These are phyloP conservation scores for Cladophialophora carrionii DNA, from an alignment of 2,329 filamentous ascomycete species.

Conservation along the genomic window DNA sequence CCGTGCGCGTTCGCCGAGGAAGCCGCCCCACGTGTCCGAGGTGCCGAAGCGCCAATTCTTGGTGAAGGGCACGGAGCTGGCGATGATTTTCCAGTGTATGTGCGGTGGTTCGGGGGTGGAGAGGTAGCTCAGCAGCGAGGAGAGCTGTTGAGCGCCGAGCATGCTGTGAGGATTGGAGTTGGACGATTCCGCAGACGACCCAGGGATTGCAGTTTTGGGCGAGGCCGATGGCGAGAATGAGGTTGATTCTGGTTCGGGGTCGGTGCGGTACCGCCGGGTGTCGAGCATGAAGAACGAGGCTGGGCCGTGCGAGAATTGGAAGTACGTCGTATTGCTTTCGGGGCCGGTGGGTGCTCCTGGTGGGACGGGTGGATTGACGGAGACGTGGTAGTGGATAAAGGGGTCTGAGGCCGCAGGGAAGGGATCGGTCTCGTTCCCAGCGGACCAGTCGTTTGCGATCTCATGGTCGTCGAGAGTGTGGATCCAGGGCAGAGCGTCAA, in stretches of 20 bases:
- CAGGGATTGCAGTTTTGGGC: conserved; percentile 20
- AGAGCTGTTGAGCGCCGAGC: conserved; percentile 77
- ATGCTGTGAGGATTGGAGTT: conserved; percentile 63
- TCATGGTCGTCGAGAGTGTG: conserved; percentile 97
- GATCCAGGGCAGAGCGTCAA: conserved; percentile 88
- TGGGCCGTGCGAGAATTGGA: conserved; percentile 84
- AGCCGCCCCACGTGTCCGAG: conserved; percentile 92
- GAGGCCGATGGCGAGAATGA: neutral
- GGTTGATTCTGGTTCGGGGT: conserved; percentile 39
- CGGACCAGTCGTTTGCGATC: conserved; percentile 87
- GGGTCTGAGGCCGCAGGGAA: conserved; percentile 80
- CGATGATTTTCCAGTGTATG: conserved; percentile 90
- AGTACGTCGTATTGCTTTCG: conserved; percentile 71
- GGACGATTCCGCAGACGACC: conserved; percentile 10
- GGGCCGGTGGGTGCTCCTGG: conserved; percentile 55
- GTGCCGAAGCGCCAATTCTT: conserved; percentile 94
- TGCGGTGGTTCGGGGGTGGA: conserved; percentile 70
- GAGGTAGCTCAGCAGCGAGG: conserved; percentile 78
- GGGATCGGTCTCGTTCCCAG: conserved; percentile 75
- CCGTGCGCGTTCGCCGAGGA: conserved; percentile 74
- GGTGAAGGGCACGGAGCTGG: conserved; percentile 90
- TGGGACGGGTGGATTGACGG: conserved; percentile 74
- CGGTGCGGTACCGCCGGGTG: conserved; percentile 80
- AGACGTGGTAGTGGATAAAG: conserved; percentile 82
- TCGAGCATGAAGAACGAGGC: conserved; percentile 95